Evolutionary conservation across 768 basidiomycete genomes (phyloP), one percentile per base, ranked within the genome.

Genomic region (Agaricus sinodeliciosus): DNA sequence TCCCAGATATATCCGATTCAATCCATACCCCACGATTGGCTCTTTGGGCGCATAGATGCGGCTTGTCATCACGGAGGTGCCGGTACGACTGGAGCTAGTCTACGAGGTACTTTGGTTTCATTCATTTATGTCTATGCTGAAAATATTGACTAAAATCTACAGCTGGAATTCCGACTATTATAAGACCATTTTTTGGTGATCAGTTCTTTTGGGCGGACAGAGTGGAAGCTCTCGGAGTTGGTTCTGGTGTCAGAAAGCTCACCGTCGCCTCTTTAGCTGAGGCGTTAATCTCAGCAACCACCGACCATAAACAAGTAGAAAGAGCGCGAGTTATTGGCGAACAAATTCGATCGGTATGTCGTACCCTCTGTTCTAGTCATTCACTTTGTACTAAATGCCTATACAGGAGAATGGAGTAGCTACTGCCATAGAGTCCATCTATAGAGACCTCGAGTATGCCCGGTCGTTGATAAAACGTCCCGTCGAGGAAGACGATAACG

Each of bases 121-220:
- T 34, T 45, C 26, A 31, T 26, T 27, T 26, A 16, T 9, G 12
- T 3, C 18, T 11, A 11, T 31, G 3, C 6, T 41, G 27, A 19
- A 15, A 22, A 40, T 39, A 41, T 22, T 56, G 55, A 59, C 34
- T 34, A 41, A 37, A 11, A 44, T 43, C 52, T 57, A 7, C 60
- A 90, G 91, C 91, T 55, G 93, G 92, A 7, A 88, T 93, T 48
- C 95, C 96, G 0, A 98, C 94, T 1, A 88, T 99, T 61, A 92
- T 98, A 65, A 85, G 85, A 57, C 95, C 96, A 0, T 99, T 98
- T 79, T 99, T 98, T 61, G 95, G 96, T 2, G 94, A 97, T 66
- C 94, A 97, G 62, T 91, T 87, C 66, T 95, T 97, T 71, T 98
- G 93, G 93, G 91, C 92, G 3, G 92, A 99, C 67, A 86, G 95